Base-by-base conservation (phyloP, 1,284 basidiomycete genomes). In the Earliella scabrosa region DNA sequence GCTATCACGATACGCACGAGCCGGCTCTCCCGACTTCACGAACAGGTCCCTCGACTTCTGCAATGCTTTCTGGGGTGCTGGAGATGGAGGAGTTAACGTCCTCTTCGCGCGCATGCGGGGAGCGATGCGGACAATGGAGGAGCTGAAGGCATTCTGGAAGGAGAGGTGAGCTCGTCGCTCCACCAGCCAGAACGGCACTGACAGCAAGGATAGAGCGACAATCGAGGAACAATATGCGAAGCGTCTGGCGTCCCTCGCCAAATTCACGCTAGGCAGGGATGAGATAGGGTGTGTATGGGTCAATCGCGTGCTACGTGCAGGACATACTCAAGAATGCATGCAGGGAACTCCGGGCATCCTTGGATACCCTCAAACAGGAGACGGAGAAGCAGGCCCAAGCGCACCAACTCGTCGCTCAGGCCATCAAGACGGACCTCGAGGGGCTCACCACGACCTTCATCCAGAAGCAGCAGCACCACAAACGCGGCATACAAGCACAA, bases 221-320 rank as follows among this genome's bases (percentile, higher is more conserved):
- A 95, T 98, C 63, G 96, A 99, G 71, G 96, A 98, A 64, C 97
- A 98, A 31, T 98, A 98, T 68, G 88, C 96, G 2, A 96, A 95
- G 75, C 85, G 90, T 34, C 70, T 99, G 10, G 77, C 82, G 21
- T 95, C 93, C 73, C 79, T 99, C 23, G 82, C 94, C 27, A 97
- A 93, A 73, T 70, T 80, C 56, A 67, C 83, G 1, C 75, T 98
- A 21, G 95, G 96, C 23, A 82, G 82, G 65, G 93, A 97, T 72
- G 97, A 99, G 76, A 93, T 96, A 59, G 96, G 94, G 89, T 93
- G 67, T 51, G 54, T 44, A n/a, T 20, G 27, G 31, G 24, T 29
- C 13, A 8, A 13, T n/a, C 20, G n/a, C n/a, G n/a, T n/a, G n/a
- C n/a, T n/a, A n/a, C n/a, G n/a, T 38, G 40, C 20, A 32, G 5